phyloP scores from a whole-genome alignment of 1,139 yeast genomes.

The Maudiozyma humilis region DNA sequence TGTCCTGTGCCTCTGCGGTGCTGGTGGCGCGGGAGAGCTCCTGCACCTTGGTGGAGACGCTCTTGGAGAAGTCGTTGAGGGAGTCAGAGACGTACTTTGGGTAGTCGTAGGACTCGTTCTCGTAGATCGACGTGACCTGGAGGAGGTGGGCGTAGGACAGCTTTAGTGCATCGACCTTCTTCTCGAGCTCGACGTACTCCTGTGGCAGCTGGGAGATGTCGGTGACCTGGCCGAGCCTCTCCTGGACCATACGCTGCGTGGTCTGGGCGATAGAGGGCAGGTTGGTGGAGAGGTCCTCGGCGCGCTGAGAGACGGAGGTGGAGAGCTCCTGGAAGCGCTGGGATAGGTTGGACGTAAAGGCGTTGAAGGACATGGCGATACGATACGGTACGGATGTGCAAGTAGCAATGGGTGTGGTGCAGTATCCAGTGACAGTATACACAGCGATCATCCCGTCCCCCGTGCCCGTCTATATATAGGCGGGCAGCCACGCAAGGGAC shows the following conservation, averaged over 20 bases:
- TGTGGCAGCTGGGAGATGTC: conserved; percentile 78
- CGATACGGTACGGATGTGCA: not conserved
- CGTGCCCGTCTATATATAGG: not conserved
- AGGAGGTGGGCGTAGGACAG: conserved; percentile 63
- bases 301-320: conserved; percentile 26
- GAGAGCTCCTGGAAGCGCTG: conserved; percentile 28
- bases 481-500: not conserved
- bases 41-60: conserved; percentile 55
- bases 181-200: conserved; percentile 70
- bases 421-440: too few species aligned
- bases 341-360: conserved; percentile 19
- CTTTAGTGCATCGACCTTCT: conserved; percentile 67
- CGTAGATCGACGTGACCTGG: conserved; percentile 63
- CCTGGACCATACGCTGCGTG: conserved; percentile 72
- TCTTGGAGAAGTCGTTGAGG: conserved; percentile 63
- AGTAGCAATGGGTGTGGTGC: too few species aligned
- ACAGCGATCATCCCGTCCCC: not conserved
- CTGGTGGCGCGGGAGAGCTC: conserved; percentile 68
- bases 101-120: conserved; percentile 74
- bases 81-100: conserved; percentile 75
- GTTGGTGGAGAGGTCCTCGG: conserved; percentile 29
- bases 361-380: conserved; percentile 17
- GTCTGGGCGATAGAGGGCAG: conserved; percentile 67
- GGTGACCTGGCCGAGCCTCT: conserved; percentile 67
- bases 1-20: conserved; percentile 78